Conservation (phyloP, 1,284 basidiomycete genomes). For the Rugosomyces carneus region DNA sequence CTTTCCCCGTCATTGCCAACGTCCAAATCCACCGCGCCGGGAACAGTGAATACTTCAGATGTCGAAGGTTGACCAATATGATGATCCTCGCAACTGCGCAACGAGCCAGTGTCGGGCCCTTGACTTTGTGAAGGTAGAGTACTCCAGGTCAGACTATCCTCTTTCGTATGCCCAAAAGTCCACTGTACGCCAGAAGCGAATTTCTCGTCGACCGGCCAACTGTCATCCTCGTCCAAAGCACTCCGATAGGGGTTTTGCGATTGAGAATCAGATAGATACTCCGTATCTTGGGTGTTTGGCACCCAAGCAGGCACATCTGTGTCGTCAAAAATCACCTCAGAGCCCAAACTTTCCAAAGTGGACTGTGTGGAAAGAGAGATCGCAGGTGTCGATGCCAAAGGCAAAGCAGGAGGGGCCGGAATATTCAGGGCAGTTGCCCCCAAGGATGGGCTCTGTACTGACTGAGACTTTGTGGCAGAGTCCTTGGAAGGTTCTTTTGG, state of each 20-base stretch:
- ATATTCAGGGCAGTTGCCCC: conserved; percentile 35
- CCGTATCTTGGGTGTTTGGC: conserved; percentile 54
- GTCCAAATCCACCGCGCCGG: conserved; percentile 21
- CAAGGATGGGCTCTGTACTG: conserved; percentile 17
- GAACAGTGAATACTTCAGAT: conserved; percentile 11
- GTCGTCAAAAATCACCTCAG: conserved; percentile 47
- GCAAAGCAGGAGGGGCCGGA: conserved; percentile 16
- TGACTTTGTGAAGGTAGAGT: conserved; percentile 53
- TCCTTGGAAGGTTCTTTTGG: conserved; percentile 11
- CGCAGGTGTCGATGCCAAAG: conserved; percentile 23
- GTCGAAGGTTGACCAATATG: conserved; percentile 1
- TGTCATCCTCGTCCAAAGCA: conserved; percentile 55
- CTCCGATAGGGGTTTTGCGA: conserved; percentile 22
- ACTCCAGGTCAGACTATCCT: conserved; percentile 70
- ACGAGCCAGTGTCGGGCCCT: conserved; percentile 29
- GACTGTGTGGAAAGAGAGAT: conserved; percentile 43
- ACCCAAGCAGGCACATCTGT: conserved; percentile 45
- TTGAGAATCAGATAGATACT: conserved; percentile 36
- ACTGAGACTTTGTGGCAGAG: conserved; percentile 12
- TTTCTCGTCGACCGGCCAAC: conserved; percentile 67
- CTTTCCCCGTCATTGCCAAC: conserved; percentile 26
- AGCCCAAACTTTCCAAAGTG: conserved; percentile 44
- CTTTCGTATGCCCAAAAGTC: conserved; percentile 48
- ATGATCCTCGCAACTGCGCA: conserved; percentile 15
- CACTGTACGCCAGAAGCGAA: conserved; percentile 47